These are phyloP conservation scores for Cyclocybe aegerita DNA, from an alignment of 768 basidiomycete species.

Conservation along the genomic window DNA sequence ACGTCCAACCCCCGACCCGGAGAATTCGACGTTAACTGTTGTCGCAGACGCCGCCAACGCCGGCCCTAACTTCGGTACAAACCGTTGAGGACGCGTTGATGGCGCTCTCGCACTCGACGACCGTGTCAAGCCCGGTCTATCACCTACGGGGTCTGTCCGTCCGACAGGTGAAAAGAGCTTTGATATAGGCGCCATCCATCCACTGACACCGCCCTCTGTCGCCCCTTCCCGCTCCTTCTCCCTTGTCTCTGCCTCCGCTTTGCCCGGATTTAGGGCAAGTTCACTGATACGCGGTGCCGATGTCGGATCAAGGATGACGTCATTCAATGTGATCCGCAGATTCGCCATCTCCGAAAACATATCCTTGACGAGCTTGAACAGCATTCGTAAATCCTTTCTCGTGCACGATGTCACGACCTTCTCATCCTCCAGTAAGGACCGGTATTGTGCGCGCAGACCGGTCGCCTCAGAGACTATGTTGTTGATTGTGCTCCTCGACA, in stretches of 20 bases:
- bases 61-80: conserved; percentile 79
- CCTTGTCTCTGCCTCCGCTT: conserved; percentile 40
- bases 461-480: conserved; percentile 70
- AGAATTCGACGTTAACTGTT: conserved; percentile 97
- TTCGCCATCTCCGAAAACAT: conserved; percentile 80
- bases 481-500: conserved; percentile 80
- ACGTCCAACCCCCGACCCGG: conserved; percentile 53
- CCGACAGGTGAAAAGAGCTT: conserved; percentile 59
- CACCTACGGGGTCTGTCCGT: conserved; percentile 18
- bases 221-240: conserved; percentile 30
- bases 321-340: conserved; percentile 81
- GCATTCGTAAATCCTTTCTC: conserved; percentile 74
- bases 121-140: conserved; percentile 9
- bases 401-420: conserved; percentile 60
- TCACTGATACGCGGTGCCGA: conserved; percentile 73
- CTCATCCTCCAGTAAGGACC: conserved; percentile 73
- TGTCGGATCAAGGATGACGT: conserved; percentile 85
- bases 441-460: conserved; percentile 72
- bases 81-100: conserved; percentile 33
- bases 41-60: conserved; percentile 86
- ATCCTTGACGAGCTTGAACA: conserved; percentile 87
- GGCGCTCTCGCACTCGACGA: conserved; percentile 1
- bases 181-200: conserved; percentile 87
- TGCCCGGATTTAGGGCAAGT: conserved; percentile 59
- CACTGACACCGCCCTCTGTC: conserved; percentile 32